phyloP scores from a whole-genome alignment of 1,284 basidiomycete species.

The Mycena sp. region DNA sequence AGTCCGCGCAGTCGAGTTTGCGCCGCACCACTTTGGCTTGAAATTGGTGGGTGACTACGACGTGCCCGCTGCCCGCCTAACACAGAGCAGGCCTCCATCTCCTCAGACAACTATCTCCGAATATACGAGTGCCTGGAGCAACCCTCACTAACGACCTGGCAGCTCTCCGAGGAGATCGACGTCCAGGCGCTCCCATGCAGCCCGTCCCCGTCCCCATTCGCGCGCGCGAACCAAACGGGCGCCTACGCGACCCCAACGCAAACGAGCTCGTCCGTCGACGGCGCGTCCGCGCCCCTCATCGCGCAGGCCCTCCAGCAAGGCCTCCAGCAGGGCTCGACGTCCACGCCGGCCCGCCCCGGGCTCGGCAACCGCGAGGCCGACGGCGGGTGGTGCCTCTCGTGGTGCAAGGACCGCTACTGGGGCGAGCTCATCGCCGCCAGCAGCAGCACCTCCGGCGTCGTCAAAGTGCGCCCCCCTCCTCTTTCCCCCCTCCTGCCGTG shows the following conservation, averaged over 20 bases:
- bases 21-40: slow-evolving; percentile 86
- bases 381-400: slow-evolving; percentile 91
- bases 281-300: slow-evolving; percentile 64
- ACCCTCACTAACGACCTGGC: slow-evolving; percentile 83
- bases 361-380: slow-evolving; percentile 79
- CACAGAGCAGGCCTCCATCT: slow-evolving; percentile 76
- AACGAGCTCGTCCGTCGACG: slow-evolving; percentile 57
- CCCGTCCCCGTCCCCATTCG: slow-evolving; percentile 51
- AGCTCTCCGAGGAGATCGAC: slow-evolving; percentile 82
- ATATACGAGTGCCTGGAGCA: slow-evolving; percentile 92
- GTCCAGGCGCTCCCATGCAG: slow-evolving; percentile 64
- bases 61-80: background rate
- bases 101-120: slow-evolving; percentile 86
- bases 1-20: slow-evolving; percentile 86
- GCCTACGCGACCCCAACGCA: slow-evolving; percentile 77
- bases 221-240: slow-evolving; percentile 52
- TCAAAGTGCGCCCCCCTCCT: slow-evolving; percentile 65
- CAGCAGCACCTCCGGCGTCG: slow-evolving; percentile 73
- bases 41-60: slow-evolving; percentile 70
- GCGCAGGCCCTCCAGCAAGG: slow-evolving; percentile 70
- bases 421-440: slow-evolving; percentile 86
- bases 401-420: slow-evolving; percentile 96
- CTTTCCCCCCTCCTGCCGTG: background rate
- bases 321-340: slow-evolving; percentile 50
- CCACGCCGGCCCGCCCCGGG: slow-evolving; percentile 55